phyloP scores from a whole-genome alignment of 2,329 filamentous ascomycete species.

The Epichloe coenophiala region DNA sequence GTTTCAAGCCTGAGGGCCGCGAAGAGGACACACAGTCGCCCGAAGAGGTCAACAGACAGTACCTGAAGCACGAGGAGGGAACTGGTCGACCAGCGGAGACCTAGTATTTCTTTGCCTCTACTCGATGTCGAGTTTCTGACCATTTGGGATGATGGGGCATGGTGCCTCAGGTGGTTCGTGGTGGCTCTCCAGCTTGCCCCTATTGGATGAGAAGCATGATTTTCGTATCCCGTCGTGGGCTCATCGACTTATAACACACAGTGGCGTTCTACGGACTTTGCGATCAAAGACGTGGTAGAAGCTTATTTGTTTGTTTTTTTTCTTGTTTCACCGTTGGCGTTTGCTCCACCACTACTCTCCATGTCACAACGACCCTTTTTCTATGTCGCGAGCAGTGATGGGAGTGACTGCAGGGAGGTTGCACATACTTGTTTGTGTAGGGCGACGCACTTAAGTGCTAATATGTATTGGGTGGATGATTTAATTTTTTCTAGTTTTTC shows the following conservation, averaged over 20 bases:
- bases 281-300: not conserved
- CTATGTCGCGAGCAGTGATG: too few species aligned
- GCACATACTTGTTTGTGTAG: too few species aligned
- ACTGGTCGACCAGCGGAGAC: conserved; percentile 10
- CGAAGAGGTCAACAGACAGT: conserved; percentile 41
- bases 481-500: not conserved
- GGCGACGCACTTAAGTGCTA: too few species aligned
- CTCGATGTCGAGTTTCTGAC: not conserved
- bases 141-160: not conserved
- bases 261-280: not conserved
- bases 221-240: not conserved
- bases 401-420: too few species aligned
- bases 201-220: not conserved
- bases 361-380: too few species aligned
- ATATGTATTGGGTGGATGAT: not conserved
- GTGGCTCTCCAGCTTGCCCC: too few species aligned
- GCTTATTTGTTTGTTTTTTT: too few species aligned
- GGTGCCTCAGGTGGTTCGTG: not conserved
- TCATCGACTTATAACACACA: not conserved
- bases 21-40: conserved; percentile 32
- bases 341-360: not conserved
- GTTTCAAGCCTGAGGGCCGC: conserved; percentile 23
- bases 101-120: conserved; percentile 6
- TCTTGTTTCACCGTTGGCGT: not conserved
- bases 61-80: conserved; percentile 30